Percentiles rank a stretch among this genome's conserved stretches.
Conservation (phyloP, 139 green algal genomes). For the Coccomyxa sp. region DNA sequence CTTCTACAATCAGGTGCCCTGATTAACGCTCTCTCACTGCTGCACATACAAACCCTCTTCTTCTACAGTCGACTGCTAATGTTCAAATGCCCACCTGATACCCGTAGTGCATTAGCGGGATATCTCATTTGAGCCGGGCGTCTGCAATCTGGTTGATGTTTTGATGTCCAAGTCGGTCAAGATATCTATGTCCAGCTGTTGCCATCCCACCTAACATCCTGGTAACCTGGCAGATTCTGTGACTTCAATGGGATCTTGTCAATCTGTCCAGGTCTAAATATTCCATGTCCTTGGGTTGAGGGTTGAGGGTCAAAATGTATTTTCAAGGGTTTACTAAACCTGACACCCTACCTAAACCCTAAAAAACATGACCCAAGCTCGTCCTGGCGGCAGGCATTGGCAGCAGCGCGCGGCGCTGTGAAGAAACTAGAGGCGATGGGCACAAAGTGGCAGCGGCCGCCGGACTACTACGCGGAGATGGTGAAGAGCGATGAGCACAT, state of each 20-base stretch:
- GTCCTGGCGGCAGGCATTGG: conserved; percentile 54
- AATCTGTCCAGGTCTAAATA: too few relatives aligned
- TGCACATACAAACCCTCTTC: not conserved
- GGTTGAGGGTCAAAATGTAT: too few relatives aligned
- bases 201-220: too few relatives aligned
- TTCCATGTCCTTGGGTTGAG: too few relatives aligned
- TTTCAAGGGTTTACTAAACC: too few relatives aligned
- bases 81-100: too few relatives aligned
- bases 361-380: too few relatives aligned
- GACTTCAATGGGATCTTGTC: too few relatives aligned
- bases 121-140: not conserved
- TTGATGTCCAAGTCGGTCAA: not conserved
- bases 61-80: not conserved
- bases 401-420: conserved; percentile 61
- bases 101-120: not conserved
- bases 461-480: conserved; percentile 98
- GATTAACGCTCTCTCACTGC: not conserved
- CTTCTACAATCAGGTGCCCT: conserved; percentile 86
- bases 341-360: too few relatives aligned
- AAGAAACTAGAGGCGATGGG: conserved; percentile 57
- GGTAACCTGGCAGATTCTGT: too few relatives aligned
- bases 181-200: not conserved
- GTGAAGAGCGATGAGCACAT: conserved; percentile 97
- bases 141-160: not conserved
- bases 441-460: conserved; percentile 70